Base-by-base conservation (phyloP, 371 early-diverging fungal genomes). In the Chytridium lagenaria region DNA sequence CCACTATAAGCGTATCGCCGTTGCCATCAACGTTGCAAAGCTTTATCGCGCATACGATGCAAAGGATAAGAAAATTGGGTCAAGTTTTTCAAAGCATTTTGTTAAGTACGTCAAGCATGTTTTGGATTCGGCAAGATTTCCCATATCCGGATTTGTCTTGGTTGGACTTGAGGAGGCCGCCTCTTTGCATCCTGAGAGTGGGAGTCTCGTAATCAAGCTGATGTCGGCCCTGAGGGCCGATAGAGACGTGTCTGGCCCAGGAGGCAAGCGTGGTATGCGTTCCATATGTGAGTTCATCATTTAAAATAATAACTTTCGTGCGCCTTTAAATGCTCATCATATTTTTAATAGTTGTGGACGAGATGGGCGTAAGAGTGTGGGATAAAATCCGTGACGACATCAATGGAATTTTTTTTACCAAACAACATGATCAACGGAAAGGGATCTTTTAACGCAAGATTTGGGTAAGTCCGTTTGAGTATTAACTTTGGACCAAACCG, bases 321-420 rank as follows among this genome's bases (percentile, higher is more conserved):
- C n/a, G n/a, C n/a, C n/a, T n/a, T n/a, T n/a, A n/a, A n/a, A n/a
- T n/a, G n/a, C n/a, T 52, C 26, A 7, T 26, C 55, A 5, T 52
- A 5, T 52, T 52, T 52, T 5, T 52, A 52, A 52, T 52, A 61
- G 63, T 15, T 30, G 19, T 78, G 37, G 78, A 78, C 50, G 68
- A 61, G 44, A 59, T n/a, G 30, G 77, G 77, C 19, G 40, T 70
- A 3, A 12, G 5, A 3, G 15, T 63, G 12, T 78, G 74, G 74
- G 74, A 70, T 59, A 16, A 28, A 3, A 23, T 78, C 22, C 51
- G 78, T 2, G 74, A 78, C 61, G 36, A 68, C 22, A 63, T 78
- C 31, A 78, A 78, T 55, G 78, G 78, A 2, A 5, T 78, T 22
- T 23, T 78, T 38, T 39, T 78, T 15, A 57, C n/a, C n/a, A 34